Evolutionary conservation across 1,284 basidiomycete genomes (phyloP).

Genomic region (Apiotrichum gracile): DNA sequence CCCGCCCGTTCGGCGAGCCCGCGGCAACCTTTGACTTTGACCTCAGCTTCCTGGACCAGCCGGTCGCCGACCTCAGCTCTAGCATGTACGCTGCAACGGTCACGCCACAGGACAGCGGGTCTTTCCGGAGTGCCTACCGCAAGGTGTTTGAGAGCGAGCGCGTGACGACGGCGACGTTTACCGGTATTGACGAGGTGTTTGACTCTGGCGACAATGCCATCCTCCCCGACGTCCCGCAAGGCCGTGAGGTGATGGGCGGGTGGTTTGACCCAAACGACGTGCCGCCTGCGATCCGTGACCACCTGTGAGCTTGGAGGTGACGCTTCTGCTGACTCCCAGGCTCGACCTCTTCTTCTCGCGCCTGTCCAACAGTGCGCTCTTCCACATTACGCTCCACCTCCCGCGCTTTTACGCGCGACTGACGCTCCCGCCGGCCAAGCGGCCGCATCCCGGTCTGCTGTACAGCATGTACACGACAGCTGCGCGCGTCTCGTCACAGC

Average conservation of each 20-base stretch:
- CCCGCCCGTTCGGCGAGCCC: slow-evolving; percentile 12
- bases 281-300: slow-evolving; percentile 29
- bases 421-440: slow-evolving; percentile 20
- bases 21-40: slow-evolving; percentile 17
- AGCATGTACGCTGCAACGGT: slow-evolving; percentile 7
- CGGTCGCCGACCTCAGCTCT: slow-evolving; percentile 12
- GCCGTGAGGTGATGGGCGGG: slow-evolving; percentile 22
- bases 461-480: slow-evolving; percentile 27
- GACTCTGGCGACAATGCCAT: slow-evolving; percentile 9
- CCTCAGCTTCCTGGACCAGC: slow-evolving; percentile 17
- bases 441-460: slow-evolving; percentile 24
- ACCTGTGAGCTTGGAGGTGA: slow-evolving; percentile 22
- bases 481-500: slow-evolving; percentile 24
- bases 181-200: background rate
- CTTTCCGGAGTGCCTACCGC: background rate
- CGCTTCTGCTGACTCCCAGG: slow-evolving; percentile 1
- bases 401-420: slow-evolving; percentile 26
- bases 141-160: background rate
- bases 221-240: slow-evolving; percentile 11
- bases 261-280: slow-evolving; percentile 38
- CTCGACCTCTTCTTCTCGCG: slow-evolving; percentile 25
- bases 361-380: background rate
- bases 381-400: slow-evolving; percentile 16
- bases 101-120: background rate
- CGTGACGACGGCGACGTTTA: background rate